Percentiles rank a stretch among this genome's conserved stretches.
Evolutionary conservation across 202 grass and related monocot species (phyloP).

Genomic region (Cymbopogon flexuosus): DNA sequence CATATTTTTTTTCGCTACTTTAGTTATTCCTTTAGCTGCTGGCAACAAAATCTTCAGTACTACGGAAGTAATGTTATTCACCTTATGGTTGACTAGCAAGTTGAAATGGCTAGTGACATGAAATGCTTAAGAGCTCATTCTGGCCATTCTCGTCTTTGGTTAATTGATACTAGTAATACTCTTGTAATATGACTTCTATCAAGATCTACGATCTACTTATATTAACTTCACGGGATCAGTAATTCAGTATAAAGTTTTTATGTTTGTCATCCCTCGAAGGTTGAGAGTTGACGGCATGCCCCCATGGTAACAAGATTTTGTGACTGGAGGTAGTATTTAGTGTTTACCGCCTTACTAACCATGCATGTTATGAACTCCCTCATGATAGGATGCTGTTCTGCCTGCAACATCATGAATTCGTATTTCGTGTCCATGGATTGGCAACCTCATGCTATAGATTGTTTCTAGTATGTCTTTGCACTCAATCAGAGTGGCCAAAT

Average conservation of each 20-base stretch:
- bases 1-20: neutral
- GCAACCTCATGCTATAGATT: slow-evolving; percentile 1
- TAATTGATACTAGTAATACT: neutral
- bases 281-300: neutral
- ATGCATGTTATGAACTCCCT: neutral
- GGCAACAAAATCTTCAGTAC: too few species aligned
- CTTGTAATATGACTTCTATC: neutral
- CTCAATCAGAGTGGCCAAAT: neutral
- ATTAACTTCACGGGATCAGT: neutral
- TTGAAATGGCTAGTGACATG: neutral
- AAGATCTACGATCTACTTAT: neutral
- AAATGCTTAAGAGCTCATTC: neutral
- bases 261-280: neutral
- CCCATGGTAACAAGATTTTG: neutral
- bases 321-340: neutral
- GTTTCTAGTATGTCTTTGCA: neutral
- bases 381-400: neutral
- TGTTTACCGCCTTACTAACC: neutral
- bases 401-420: neutral
- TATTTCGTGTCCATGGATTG: slow-evolving; percentile 8
- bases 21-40: neutral
- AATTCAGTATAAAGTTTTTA: neutral
- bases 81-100: neutral
- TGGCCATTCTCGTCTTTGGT: neutral
- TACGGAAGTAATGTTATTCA: too few species aligned